These are phyloP conservation scores for Metschnikowia peoriensis DNA, from an alignment of 805 yeast species.

Conservation along the genomic window DNA sequence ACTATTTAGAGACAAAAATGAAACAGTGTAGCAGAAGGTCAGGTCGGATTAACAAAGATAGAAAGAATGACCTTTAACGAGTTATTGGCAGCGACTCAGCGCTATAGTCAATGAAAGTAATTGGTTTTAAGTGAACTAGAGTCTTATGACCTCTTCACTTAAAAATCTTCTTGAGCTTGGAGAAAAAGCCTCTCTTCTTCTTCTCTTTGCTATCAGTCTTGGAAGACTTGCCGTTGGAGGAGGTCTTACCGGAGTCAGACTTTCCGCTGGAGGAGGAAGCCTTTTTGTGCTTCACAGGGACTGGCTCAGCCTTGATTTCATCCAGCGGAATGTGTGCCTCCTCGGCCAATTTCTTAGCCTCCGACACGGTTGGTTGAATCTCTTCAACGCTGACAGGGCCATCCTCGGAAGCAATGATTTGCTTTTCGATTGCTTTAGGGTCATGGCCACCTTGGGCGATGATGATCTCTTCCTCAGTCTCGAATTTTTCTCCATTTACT, in stretches of 20 bases:
- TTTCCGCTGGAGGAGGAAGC: constrained; percentile 7
- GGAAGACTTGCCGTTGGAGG: constrained; percentile 9
- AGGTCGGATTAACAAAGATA: constrained; percentile 2
- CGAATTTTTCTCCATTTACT: constrained; percentile 16
- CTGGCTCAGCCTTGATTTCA: constrained; percentile 9
- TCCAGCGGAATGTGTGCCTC: constrained; percentile 27
- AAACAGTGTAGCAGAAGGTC: constrained; percentile 5
- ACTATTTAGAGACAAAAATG: constrained; percentile 6
- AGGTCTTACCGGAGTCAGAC: constrained; percentile 11
- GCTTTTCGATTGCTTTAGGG: constrained; percentile 30
- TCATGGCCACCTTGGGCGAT: constrained; percentile 37
- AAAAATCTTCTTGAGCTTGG: constrained; percentile 42
- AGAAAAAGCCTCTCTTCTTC: constrained; percentile 42
- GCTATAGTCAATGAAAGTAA: constrained; percentile 5
- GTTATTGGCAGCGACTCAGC: constrained; percentile 5
- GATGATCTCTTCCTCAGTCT: constrained; percentile 36
- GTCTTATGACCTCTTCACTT: constrained; percentile 18
- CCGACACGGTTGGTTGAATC: constrained; percentile 40
- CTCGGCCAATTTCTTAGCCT: constrained; percentile 34
- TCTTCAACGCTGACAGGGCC: constrained; percentile 41
- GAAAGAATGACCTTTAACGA: neutral
- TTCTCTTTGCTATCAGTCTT: constrained; percentile 21
- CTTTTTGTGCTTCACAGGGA: constrained; percentile 8
- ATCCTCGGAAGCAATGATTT: constrained; percentile 34
- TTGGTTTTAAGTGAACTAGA: constrained; percentile 3